Evolutionary conservation across 2,329 filamentous ascomycete species (phyloP).

Genomic region (Onygena corvina): DNA sequence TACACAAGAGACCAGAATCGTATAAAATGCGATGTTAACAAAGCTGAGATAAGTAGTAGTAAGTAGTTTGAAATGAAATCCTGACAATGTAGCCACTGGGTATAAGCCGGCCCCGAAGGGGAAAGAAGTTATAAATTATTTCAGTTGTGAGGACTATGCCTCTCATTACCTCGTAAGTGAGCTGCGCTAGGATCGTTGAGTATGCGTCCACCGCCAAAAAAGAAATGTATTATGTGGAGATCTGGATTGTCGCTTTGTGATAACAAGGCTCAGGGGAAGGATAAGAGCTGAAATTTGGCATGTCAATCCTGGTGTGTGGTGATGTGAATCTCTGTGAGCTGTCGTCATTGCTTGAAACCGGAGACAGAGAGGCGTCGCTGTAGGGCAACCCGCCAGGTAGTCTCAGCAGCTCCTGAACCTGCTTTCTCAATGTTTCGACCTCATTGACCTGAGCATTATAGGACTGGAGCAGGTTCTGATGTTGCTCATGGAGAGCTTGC

Average conservation of each 20-base stretch:
- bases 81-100: not conserved
- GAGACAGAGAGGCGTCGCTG: slow-evolving; percentile 13
- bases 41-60: too few species aligned
- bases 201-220: not conserved
- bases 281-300: not conserved
- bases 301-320: not conserved
- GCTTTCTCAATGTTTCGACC: slow-evolving; percentile 20
- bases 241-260: not conserved
- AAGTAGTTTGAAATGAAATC: too few species aligned
- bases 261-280: slow-evolving; percentile 6
- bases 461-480: slow-evolving; percentile 23
- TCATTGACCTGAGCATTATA: slow-evolving; percentile 24
- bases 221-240: not conserved
- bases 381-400: not conserved
- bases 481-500: slow-evolving; percentile 43
- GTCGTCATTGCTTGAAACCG: slow-evolving; percentile 14
- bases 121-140: not conserved
- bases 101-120: not conserved
- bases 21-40: too few species aligned
- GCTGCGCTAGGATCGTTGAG: not conserved
- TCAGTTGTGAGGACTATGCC: not conserved
- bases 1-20: not conserved
- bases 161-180: not conserved
- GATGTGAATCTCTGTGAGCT: not conserved
- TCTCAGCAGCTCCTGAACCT: slow-evolving; percentile 19